Conservation (phyloP, 2,329 filamentous ascomycete species). For the Proliferodiscus dingleyae region DNA sequence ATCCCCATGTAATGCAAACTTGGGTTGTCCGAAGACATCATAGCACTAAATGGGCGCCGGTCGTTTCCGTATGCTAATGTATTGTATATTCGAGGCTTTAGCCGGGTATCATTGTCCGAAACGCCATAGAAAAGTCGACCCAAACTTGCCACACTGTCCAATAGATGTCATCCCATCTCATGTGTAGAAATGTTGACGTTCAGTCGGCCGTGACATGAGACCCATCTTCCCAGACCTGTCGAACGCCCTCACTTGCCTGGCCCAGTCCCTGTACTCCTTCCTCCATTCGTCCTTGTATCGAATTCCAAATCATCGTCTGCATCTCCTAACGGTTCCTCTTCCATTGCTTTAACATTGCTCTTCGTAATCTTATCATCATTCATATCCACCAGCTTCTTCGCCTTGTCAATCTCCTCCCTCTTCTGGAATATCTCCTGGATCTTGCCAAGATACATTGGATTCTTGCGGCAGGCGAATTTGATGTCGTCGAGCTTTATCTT, state of each 20-base stretch:
- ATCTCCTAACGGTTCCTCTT: conserved; percentile 48
- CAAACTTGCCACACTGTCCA: too few relatives aligned
- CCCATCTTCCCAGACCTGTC: too few relatives aligned
- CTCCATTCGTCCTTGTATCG: conserved; percentile 21
- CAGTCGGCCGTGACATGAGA: too few relatives aligned
- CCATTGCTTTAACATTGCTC: conserved; percentile 39
- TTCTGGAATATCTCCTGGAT: conserved; percentile 87
- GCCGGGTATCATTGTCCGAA: conserved; percentile 5
- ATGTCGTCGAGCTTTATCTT: conserved; percentile 99
- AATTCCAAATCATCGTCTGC: conserved; percentile 47
- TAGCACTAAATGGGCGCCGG: too few relatives aligned
- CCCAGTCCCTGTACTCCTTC: conserved; percentile 17
- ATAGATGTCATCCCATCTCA: background rate
- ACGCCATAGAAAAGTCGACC: conserved; percentile 23
- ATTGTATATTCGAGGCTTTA: too few relatives aligned
- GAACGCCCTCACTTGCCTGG: conserved; percentile 11
- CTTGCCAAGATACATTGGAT: conserved; percentile 79
- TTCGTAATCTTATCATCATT: conserved; percentile 60
- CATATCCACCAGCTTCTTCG: conserved; percentile 68
- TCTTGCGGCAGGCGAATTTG: conserved; percentile 84
- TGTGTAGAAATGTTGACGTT: conserved; percentile 10
- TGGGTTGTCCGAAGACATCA: too few relatives aligned
- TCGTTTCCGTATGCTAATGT: too few relatives aligned
- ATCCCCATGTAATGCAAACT: too few relatives aligned
- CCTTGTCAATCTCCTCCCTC: conserved; percentile 79